Evolutionary conservation across 352 stramenopile genomes (phyloP).

Genomic region (Phytophthora pluvialis): DNA sequence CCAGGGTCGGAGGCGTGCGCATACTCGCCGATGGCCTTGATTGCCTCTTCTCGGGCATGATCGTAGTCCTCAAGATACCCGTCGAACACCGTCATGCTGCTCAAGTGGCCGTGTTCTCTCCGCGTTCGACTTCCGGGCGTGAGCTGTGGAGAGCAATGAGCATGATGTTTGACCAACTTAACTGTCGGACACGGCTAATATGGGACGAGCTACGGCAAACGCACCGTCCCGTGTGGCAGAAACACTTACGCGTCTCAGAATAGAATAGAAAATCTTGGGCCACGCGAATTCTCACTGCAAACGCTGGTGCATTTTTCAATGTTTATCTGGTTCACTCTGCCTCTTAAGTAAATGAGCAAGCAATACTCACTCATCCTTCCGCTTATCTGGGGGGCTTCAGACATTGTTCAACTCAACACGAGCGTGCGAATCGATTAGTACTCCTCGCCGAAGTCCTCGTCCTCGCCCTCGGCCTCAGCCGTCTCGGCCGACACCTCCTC

Average conservation of each 20-base stretch:
- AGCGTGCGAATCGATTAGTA: slow-evolving; percentile 56
- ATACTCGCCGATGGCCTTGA: slow-evolving; percentile 59
- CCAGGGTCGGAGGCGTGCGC: slow-evolving; percentile 33
- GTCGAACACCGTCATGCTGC: slow-evolving; percentile 54
- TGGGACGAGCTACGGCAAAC: slow-evolving; percentile 28
- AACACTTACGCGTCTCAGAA: slow-evolving; percentile 21
- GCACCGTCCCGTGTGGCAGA: slow-evolving; percentile 23
- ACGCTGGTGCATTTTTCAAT: background rate
- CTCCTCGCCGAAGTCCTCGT: slow-evolving; percentile 94
- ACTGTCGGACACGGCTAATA: slow-evolving; percentile 24
- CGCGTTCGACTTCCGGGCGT: background rate
- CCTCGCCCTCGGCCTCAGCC: slow-evolving; percentile 96
- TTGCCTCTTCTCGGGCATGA: slow-evolving; percentile 49
- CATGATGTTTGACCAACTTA: slow-evolving; percentile 27
- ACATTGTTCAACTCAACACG: background rate
- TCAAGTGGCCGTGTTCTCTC: slow-evolving; percentile 5
- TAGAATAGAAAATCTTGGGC: slow-evolving; percentile 14
- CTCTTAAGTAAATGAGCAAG: background rate
- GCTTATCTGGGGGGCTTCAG: background rate
- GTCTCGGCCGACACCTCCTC: slow-evolving; percentile 99
- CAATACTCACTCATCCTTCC: background rate
- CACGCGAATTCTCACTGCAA: background rate
- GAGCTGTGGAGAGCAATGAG: slow-evolving; percentile 20
- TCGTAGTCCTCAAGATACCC: slow-evolving; percentile 64
- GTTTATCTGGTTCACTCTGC: background rate